These are phyloP conservation scores for Diaporthe ilicicola DNA, from an alignment of 2,329 filamentous ascomycete species.

Conservation along the genomic window DNA sequence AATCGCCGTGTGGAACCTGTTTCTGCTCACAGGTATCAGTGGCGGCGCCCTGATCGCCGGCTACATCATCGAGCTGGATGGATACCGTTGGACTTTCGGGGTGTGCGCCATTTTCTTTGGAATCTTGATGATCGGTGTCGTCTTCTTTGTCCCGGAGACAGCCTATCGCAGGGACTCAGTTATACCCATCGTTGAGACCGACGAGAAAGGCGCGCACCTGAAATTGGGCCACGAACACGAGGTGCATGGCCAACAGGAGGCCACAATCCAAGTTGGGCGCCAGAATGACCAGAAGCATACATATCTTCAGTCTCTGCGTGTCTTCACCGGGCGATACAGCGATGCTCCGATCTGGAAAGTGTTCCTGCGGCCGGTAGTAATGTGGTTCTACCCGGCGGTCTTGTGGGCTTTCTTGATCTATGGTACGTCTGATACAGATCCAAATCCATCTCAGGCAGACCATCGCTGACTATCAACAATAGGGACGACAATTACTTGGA, in stretches of 20 bases:
- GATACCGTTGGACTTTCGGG: constrained; percentile 55
- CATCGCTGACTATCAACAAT: background rate
- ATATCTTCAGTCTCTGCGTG: constrained; percentile 44
- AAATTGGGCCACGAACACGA: constrained; percentile 36
- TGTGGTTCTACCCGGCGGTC: constrained; percentile 60
- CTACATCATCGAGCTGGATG: constrained; percentile 50
- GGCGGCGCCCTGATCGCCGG: constrained; percentile 51
- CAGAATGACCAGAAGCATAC: constrained; percentile 40
- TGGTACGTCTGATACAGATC: constrained; percentile 44
- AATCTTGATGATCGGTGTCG: constrained; percentile 50
- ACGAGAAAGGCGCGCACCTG: constrained; percentile 30
- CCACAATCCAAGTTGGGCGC: constrained; percentile 34
- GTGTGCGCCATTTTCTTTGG: constrained; percentile 57
- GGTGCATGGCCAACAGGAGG: constrained; percentile 27
- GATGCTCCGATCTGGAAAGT: constrained; percentile 50
- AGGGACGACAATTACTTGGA: constrained; percentile 41
- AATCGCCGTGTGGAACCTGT: constrained; percentile 52
- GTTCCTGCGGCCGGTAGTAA: constrained; percentile 53
- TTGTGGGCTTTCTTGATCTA: constrained; percentile 60
- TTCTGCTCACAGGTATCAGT: constrained; percentile 50
- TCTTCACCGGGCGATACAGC: constrained; percentile 48
- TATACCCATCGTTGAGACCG: constrained; percentile 26
- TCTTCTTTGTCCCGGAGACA: constrained; percentile 61
- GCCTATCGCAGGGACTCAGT: constrained; percentile 50
- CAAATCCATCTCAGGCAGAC: constrained; percentile 44